A percentile compares a stretch with the other conserved stretches of the same genome.
phyloP scores from a whole-genome alignment of 2,329 filamentous ascomycete species.

The Pseudocercospora ulei region DNA sequence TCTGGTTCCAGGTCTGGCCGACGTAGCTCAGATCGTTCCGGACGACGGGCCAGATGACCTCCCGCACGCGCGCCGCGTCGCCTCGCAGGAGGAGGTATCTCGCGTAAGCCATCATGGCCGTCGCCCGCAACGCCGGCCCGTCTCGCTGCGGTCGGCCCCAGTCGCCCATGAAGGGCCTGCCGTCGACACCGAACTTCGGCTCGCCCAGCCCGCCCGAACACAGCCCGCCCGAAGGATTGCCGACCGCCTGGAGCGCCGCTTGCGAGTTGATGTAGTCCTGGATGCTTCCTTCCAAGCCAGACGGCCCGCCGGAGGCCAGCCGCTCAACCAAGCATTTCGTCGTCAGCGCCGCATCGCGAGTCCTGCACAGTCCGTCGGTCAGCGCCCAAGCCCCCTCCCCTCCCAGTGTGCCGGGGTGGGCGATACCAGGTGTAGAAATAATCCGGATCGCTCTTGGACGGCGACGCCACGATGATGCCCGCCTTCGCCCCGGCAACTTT shows the following conservation, averaged over 20 bases:
- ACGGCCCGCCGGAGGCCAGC: conserved; percentile 52
- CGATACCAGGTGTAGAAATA: conserved; percentile 63
- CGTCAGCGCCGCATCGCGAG: conserved; percentile 60
- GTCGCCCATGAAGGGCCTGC: conserved; percentile 41
- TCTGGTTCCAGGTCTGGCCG: conserved; percentile 55
- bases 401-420: neutral
- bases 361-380: conserved; percentile 31
- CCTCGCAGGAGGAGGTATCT: conserved; percentile 52
- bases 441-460: conserved; percentile 46
- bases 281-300: conserved; percentile 49
- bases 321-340: conserved; percentile 60
- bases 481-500: conserved; percentile 42
- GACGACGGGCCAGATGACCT: conserved; percentile 61
- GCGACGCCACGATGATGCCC: conserved; percentile 49
- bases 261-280: conserved; percentile 60
- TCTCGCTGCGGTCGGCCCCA: conserved; percentile 77
- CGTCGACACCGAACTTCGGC: conserved; percentile 61
- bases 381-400: conserved; percentile 55
- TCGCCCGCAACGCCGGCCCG: conserved; percentile 66
- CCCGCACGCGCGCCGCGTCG: conserved; percentile 39
- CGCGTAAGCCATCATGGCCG: conserved; percentile 60
- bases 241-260: conserved; percentile 55
- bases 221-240: conserved; percentile 57
- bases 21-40: conserved; percentile 68
- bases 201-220: conserved; percentile 53